These are phyloP conservation scores for Aspergillus conjunctus DNA, from an alignment of 495 filamentous ascomycete genomes.

Conservation along the genomic window DNA sequence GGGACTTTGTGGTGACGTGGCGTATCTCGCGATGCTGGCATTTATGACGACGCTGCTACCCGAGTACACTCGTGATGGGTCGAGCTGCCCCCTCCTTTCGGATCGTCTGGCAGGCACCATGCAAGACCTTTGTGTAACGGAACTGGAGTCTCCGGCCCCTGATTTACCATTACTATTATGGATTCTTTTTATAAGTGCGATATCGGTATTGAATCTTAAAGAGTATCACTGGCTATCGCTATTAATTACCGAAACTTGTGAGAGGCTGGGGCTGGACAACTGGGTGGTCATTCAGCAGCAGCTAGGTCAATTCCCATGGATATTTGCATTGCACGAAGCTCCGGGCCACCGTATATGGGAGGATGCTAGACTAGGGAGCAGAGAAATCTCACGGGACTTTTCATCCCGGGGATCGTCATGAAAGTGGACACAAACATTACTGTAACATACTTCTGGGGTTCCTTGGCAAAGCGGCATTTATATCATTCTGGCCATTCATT, in stretches of 20 bases:
- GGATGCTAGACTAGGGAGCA: not conserved
- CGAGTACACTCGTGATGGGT: conserved; percentile 16
- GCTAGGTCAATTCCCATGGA: conserved; percentile 6
- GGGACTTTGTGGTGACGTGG: conserved; percentile 13
- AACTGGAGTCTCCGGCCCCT: not conserved
- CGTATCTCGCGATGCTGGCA: conserved; percentile 15
- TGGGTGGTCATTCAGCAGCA: conserved; percentile 9
- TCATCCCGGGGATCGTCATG: not conserved
- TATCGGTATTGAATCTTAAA: conserved; percentile 10
- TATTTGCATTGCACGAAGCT: conserved; percentile 8
- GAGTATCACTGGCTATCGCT: not conserved
- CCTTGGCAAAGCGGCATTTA: too few relatives aligned
- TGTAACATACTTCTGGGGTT: too few relatives aligned
- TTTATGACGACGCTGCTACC: conserved; percentile 16
- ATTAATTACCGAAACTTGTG: conserved; percentile 7
- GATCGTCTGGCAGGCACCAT: conserved; percentile 10
- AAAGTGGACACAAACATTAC: too few relatives aligned
- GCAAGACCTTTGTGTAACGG: conserved; percentile 3
- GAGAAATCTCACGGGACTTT: not conserved
- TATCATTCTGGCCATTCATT: too few relatives aligned
- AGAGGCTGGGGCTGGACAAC: not conserved
- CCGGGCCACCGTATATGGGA: conserved; percentile 1
- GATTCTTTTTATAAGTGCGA: conserved; percentile 16
- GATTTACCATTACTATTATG: conserved; percentile 11
- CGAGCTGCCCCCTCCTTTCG: conserved; percentile 10